phyloP scores from a whole-genome alignment of 306 rosid genomes.

The Carpinus fangiana region DNA sequence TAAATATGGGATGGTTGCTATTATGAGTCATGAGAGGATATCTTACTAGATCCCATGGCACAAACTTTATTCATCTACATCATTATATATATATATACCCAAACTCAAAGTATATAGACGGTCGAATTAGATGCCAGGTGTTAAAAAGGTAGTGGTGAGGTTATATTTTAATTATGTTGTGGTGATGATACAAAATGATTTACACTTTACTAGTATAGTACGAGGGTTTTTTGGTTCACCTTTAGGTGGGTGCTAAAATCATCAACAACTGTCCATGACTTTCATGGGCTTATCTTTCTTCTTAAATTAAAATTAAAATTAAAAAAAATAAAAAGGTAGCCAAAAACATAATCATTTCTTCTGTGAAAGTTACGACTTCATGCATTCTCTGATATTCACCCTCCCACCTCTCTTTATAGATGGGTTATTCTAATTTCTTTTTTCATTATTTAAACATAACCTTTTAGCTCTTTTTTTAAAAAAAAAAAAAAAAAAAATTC shows the following conservation, averaged over 20 bases:
- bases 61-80: background rate
- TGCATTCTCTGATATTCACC: constrained; percentile 43
- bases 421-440: background rate
- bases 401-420: constrained; percentile 29
- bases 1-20: background rate
- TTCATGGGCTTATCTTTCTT: constrained; percentile 33
- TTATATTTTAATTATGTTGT: background rate
- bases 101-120: background rate
- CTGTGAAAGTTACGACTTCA: constrained; percentile 41
- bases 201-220: background rate
- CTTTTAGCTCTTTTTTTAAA: background rate
- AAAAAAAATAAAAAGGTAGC: constrained; percentile 22
- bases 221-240: constrained; percentile 10
- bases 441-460: background rate
- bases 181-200: background rate
- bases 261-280: constrained; percentile 34
- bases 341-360: constrained; percentile 52
- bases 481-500: too few species aligned
- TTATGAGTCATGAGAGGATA: background rate
- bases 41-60: background rate
- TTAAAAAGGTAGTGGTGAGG: background rate
- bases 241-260: constrained; percentile 33
- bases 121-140: background rate
- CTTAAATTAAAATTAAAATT: constrained; percentile 20
- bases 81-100: background rate